Percentiles rank a stretch among this genome's conserved stretches.
Conservation (phyloP, 2,329 filamentous ascomycete genomes). For the Samsoniella hepiali region DNA sequence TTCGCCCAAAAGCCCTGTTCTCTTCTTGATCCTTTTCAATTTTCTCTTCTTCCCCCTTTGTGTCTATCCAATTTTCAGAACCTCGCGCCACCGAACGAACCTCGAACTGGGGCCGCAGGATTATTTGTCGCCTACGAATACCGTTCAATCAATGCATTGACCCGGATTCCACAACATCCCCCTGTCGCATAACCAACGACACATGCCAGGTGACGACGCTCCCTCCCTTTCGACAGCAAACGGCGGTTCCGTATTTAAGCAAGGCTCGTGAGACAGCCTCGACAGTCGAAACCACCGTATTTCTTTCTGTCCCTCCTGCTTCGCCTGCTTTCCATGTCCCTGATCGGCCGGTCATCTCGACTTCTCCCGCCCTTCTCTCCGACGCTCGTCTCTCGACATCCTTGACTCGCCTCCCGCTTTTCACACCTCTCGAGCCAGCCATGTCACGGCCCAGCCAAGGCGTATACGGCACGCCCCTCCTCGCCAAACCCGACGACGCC, state of each 20-base stretch:
- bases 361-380: background rate
- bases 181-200: background rate
- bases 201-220: constrained; percentile 7
- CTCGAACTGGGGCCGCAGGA: too few species aligned
- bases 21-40: too few species aligned
- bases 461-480: constrained; percentile 42
- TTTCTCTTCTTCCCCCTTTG: too few species aligned
- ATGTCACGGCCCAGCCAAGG: constrained; percentile 46
- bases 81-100: too few species aligned
- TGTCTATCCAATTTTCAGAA: too few species aligned
- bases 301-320: background rate
- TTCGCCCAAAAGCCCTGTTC: too few species aligned
- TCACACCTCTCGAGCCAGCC: constrained; percentile 21
- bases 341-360: background rate
- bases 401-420: too few species aligned
- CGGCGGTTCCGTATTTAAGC: background rate
- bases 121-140: too few species aligned
- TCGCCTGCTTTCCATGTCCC: constrained; percentile 5
- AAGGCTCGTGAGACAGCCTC: background rate
- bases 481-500: constrained; percentile 33
- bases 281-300: background rate
- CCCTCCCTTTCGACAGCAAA: background rate
- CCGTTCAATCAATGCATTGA: too few species aligned
- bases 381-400: background rate
- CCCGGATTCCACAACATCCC: background rate